A percentile compares a stretch with the other conserved stretches of the same genome.
These are phyloP conservation scores for Boletus vermiculosoides DNA, from an alignment of 768 basidiomycete species.

Conservation along the genomic window DNA sequence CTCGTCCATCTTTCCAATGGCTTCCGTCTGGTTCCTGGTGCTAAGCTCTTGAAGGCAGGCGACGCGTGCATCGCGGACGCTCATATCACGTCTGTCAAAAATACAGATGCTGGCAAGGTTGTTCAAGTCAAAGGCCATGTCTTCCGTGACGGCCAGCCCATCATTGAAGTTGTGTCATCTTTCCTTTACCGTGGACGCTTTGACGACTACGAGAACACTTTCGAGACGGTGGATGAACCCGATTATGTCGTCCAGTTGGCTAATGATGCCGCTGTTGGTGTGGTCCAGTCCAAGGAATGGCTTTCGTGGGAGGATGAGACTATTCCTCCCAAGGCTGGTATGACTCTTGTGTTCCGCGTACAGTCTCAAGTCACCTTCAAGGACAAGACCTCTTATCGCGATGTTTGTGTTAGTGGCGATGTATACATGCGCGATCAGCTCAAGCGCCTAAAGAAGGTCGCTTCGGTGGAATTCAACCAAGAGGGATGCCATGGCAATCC, in stretches of 20 bases:
- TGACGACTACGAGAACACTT: constrained; percentile 92
- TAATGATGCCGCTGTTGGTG: constrained; percentile 80
- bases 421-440: constrained; percentile 87
- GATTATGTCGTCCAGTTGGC: constrained; percentile 79
- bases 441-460: constrained; percentile 86
- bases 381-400: constrained; percentile 81
- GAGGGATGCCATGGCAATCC: constrained; percentile 92
- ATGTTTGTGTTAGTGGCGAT: constrained; percentile 79
- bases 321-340: constrained; percentile 74
- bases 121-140: constrained; percentile 89
- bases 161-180: constrained; percentile 91
- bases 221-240: constrained; percentile 87
- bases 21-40: constrained; percentile 84
- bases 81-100: constrained; percentile 83
- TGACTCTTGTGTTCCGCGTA: constrained; percentile 85
- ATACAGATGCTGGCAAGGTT: constrained; percentile 88
- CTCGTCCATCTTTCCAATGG: constrained; percentile 97
- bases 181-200: constrained; percentile 98
- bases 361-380: constrained; percentile 88
- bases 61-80: constrained; percentile 91
- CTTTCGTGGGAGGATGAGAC: constrained; percentile 91
- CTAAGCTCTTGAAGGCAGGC: constrained; percentile 73
- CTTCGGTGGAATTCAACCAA: constrained; percentile 79
- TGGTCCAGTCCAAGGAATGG: constrained; percentile 96
- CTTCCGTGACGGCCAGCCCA: constrained; percentile 68